Conservation (phyloP, 805 yeast genomes). For the Wickerhamiella azymoides region DNA sequence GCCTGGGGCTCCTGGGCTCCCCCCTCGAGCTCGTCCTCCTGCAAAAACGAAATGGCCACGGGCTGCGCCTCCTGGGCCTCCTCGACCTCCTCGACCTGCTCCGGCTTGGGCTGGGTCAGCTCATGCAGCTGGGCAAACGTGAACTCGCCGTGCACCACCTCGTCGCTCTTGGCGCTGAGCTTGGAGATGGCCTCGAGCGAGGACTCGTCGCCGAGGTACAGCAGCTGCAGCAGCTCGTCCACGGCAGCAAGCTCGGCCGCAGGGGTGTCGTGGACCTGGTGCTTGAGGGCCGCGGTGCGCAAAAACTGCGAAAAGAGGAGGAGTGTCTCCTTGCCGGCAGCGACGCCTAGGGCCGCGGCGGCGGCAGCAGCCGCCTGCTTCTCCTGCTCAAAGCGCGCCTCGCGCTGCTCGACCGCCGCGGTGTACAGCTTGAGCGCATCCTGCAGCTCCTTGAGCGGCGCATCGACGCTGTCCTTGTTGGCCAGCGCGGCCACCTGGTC, state of each 20-base stretch:
- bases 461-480: constrained; percentile 23
- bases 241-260: constrained; percentile 20
- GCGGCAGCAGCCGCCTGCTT: constrained; percentile 9
- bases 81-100: background rate
- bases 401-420: constrained; percentile 12
- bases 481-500: constrained; percentile 26
- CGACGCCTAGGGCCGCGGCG: constrained; percentile 14
- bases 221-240: constrained; percentile 21
- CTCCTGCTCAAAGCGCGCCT: constrained; percentile 10
- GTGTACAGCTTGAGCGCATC: constrained; percentile 20
- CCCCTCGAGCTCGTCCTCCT: constrained; percentile 11
- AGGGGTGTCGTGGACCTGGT: constrained; percentile 16
- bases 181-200: constrained; percentile 23
- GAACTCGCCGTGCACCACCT: constrained; percentile 16
- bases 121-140: constrained; percentile 5
- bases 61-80: background rate
- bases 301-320: constrained; percentile 21
- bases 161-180: constrained; percentile 20
- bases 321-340: constrained; percentile 16
- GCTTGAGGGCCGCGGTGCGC: constrained; percentile 24
- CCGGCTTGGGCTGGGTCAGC: background rate
- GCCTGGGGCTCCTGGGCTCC: background rate
- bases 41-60: constrained; percentile 10
- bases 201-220: constrained; percentile 24
- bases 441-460: constrained; percentile 25